A percentile compares a stretch with the other conserved stretches of the same genome.
phyloP scores from a whole-genome alignment of 805 yeast genomes.

The Priceomyces carsonii region DNA sequence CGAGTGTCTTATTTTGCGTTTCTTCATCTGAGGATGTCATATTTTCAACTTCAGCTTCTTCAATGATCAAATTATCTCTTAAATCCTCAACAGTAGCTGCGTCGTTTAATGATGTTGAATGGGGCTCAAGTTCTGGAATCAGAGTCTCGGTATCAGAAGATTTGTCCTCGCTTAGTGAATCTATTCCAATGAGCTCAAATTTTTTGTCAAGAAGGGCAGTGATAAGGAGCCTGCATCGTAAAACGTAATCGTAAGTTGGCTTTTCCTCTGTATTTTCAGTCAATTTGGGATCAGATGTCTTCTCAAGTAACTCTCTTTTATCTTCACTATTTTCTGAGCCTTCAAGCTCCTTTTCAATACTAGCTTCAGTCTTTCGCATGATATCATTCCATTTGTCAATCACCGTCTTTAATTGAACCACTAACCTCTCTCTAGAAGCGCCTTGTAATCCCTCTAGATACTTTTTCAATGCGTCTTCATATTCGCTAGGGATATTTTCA shows the following conservation, averaged over 20 bases:
- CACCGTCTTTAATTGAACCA: conserved; percentile 47
- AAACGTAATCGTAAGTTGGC: conserved; percentile 40
- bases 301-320: conserved; percentile 11
- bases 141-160: not conserved
- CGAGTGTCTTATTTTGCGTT: conserved; percentile 5
- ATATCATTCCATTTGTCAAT: conserved; percentile 58
- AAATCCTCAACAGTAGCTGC: not conserved
- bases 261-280: too few species aligned
- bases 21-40: conserved; percentile 4
- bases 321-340: conserved; percentile 17
- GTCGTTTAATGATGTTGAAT: not conserved
- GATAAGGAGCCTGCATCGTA: conserved; percentile 40
- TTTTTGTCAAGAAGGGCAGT: conserved; percentile 35
- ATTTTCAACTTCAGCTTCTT: conserved; percentile 41
- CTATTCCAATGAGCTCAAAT: conserved; percentile 32
- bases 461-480: conserved; percentile 48
- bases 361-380: conserved; percentile 42
- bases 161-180: not conserved
- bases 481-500: conserved; percentile 50
- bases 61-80: conserved; percentile 36
- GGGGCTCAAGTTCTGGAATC: not conserved
- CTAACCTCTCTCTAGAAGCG: conserved; percentile 60
- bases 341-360: conserved; percentile 37
- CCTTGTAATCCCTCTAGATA: conserved; percentile 71
- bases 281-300: too few species aligned